Conservation (phyloP, 371 early-diverging fungal species). For the Mucor ambiguus region DNA sequence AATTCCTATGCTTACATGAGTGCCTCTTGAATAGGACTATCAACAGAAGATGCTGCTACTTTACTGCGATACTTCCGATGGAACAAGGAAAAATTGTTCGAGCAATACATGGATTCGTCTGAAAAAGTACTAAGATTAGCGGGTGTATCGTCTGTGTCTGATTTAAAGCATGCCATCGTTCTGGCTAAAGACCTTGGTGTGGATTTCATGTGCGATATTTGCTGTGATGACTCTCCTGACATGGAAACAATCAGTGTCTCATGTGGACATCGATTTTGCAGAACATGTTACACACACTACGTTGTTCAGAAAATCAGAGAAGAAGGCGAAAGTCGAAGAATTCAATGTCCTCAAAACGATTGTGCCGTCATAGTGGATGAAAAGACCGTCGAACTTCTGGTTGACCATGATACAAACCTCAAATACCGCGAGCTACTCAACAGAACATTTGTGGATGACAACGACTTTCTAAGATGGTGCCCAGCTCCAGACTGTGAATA, state of each 20-base stretch:
- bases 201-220: constrained; percentile 87
- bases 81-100: constrained; percentile 93
- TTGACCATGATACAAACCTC: constrained; percentile 46
- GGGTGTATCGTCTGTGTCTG: constrained; percentile 62
- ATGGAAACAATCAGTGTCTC: constrained; percentile 68
- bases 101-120: constrained; percentile 83
- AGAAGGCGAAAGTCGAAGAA: constrained; percentile 85
- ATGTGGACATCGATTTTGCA: constrained; percentile 90
- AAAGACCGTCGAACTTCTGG: constrained; percentile 69
- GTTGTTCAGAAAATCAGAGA: constrained; percentile 82
- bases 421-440: constrained; percentile 82
- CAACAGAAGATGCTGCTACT: constrained; percentile 61
- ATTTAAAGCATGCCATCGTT: constrained; percentile 18
- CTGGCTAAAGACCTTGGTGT: constrained; percentile 29
- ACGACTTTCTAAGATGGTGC: constrained; percentile 86
- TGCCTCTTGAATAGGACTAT: constrained; percentile 52
- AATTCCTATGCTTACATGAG: not conserved
- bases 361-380: constrained; percentile 86
- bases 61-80: constrained; percentile 83
- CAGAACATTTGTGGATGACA: constrained; percentile 90
- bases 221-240: constrained; percentile 70
- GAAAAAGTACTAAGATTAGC: constrained; percentile 69
- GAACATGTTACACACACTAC: constrained; percentile 83
- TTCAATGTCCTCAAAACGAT: constrained; percentile 81
- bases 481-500: constrained; percentile 96